Base-by-base conservation (phyloP, 768 basidiomycete genomes). In the Russula sp. region DNA sequence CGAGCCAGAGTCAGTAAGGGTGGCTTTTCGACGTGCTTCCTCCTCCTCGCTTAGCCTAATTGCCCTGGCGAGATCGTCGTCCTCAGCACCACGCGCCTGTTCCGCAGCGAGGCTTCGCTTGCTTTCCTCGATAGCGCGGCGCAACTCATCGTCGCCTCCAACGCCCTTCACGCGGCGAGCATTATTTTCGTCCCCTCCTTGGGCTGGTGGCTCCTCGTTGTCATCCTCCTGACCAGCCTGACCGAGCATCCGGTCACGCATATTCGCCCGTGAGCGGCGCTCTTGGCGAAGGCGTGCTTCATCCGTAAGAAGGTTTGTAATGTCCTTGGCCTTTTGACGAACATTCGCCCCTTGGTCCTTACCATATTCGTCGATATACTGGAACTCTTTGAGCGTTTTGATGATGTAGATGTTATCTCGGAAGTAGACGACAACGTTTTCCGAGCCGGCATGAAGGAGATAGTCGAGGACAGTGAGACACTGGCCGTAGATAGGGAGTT, bases 301-400 rank as follows among this genome's bases (percentile, higher is more conserved):
- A 71, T 99, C 97, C 72, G 83, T 80, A 32, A 99, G 80, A 13
- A 98, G 83, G 70, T 93, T 94, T 39, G 93, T 94, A 73, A 99
- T 98, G 67, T 98, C 97, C 72, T 99, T 98, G 13, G 97, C 97
- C 75, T 96, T 94, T 73, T 95, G 92, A 25, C 93, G 84, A 16
- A 95, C 92, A 73, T 98, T 99, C n/a, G 93, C 93, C 39, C 97
- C 97, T 70, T 97, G 93, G 71, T 99, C 97, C 73, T 97, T 97
- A 54, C 87, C 90, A 42, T 90, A 86, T 69, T 98, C 97, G 73
- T 98, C 97, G 59, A 96, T 73, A 70, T 86, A 97, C 68, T 98
- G 96, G 75, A 99, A 99, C 74, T 99, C 97, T 73, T 98, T 96
- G 63, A 99, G 83, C 2, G 96, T 98, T 79, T 98, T 98, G 83